These are phyloP conservation scores for Pseudocercospora vitis DNA, from an alignment of 2,329 filamentous ascomycete genomes.

Conservation along the genomic window DNA sequence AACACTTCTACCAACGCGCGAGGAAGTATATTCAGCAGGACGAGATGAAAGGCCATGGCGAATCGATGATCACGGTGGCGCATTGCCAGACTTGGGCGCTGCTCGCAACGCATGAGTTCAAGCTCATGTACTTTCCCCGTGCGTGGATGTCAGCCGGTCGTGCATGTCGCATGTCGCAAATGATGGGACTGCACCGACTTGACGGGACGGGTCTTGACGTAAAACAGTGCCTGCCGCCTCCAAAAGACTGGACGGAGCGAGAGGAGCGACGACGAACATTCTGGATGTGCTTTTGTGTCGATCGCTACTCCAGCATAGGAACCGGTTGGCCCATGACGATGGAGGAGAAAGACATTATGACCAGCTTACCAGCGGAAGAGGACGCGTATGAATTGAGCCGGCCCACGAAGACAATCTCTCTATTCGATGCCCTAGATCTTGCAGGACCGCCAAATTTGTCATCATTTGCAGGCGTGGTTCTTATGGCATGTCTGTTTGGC, in stretches of 20 bases:
- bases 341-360: slow-evolving; percentile 87
- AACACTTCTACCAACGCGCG: slow-evolving; percentile 85
- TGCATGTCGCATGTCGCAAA: slow-evolving; percentile 76
- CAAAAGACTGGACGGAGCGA: slow-evolving; percentile 89
- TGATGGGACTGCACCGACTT: slow-evolving; percentile 88
- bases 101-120: slow-evolving; percentile 85
- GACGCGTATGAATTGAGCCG: slow-evolving; percentile 81
- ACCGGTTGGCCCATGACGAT: slow-evolving; percentile 96
- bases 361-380: slow-evolving; percentile 79
- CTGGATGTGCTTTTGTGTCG: slow-evolving; percentile 89
- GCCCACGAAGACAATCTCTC: slow-evolving; percentile 67
- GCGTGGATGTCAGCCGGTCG: slow-evolving; percentile 92
- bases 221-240: slow-evolving; percentile 83
- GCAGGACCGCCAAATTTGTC: slow-evolving; percentile 73
- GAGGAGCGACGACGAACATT: slow-evolving; percentile 91
- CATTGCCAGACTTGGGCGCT: slow-evolving; percentile 85
- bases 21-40: slow-evolving; percentile 88
- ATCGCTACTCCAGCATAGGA: slow-evolving; percentile 91
- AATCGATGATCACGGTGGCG: slow-evolving; percentile 79
- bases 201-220: slow-evolving; percentile 83
- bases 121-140: slow-evolving; percentile 93
- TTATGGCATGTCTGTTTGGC: slow-evolving; percentile 88
- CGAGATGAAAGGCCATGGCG: slow-evolving; percentile 88
- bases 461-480: slow-evolving; percentile 73
- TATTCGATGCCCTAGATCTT: slow-evolving; percentile 69